Base-by-base conservation (phyloP, 140 eudicot genomes). In the Anethum foeniculum region DNA sequence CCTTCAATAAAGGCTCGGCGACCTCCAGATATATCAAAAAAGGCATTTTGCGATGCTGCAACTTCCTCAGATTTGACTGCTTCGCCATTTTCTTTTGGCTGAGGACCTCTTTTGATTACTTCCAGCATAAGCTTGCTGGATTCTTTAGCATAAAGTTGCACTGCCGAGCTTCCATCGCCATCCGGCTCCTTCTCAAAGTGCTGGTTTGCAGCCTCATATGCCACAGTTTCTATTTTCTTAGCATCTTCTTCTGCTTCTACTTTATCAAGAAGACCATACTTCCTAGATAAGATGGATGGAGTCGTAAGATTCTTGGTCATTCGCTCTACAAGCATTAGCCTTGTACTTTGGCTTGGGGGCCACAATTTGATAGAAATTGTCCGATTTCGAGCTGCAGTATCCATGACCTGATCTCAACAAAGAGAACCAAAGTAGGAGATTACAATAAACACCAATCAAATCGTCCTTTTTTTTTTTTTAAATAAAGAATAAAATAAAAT, bases 131-230 rank as follows among this genome's bases (percentile, higher is more conserved):
- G 97, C 67, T 87, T 84, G 74, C 97, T 91, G 49, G 92, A 90
- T 78, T 90, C 93, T 81, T 82, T 90, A 77, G 98, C 98, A 82
- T 94, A 94, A 77, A 88, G 81, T 75, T 94, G 92, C 74, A 94
- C 94, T 9, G 98, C 97, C 60, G 96, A 90, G 80, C 88, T 83
- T 38, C 97, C 98, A 82, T 93, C 98, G 62, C 94, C 96, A 84
- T 91, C 97, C 16, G 97, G 94, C 71, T 94, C 92, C 78, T 90
- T 90, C 78, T 87, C 96, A 69, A 87, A 94, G 76, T 86, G 91
- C 75, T 88, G 88, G 85, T 81, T 86, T 18, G 98, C 97, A 78
- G 76, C 23, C n/a, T 72, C 39, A 87, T 87, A 94, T 27, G 98
- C 94, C 25, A 76, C 39, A 27, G 85, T 87, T 79, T 94, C 98